Evolutionary conservation across 2,329 filamentous ascomycete genomes (phyloP).

Genomic region (Didymella sp.): DNA sequence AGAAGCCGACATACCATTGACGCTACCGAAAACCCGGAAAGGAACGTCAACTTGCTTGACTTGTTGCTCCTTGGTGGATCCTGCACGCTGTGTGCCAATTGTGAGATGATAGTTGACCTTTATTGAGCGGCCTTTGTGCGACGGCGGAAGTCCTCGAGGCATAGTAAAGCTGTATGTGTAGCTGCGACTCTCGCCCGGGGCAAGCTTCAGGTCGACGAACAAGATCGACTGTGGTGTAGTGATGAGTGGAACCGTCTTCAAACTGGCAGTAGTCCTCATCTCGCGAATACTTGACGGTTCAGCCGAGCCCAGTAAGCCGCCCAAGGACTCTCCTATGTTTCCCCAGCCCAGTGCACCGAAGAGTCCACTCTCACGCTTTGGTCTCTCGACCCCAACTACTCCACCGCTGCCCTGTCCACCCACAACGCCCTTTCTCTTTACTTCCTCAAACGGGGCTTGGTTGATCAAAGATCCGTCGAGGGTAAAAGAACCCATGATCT

Average conservation of each 20-base stretch:
- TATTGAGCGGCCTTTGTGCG: conserved; percentile 88
- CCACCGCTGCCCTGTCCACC: conserved; percentile 83
- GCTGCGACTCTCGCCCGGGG: conserved; percentile 84
- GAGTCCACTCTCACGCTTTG: conserved; percentile 78
- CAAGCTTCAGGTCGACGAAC: conserved; percentile 89
- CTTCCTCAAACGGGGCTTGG: conserved; percentile 88
- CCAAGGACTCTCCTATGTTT: conserved; percentile 84
- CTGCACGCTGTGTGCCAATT: conserved; percentile 87
- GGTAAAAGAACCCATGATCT: conserved; percentile 89
- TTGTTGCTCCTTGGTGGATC: conserved; percentile 75
- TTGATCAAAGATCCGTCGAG: conserved; percentile 92
- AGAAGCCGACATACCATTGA: conserved; percentile 66
- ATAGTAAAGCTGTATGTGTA: conserved; percentile 88
- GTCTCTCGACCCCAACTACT: conserved; percentile 79
- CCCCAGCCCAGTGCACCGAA: conserved; percentile 88
- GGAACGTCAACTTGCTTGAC: conserved; percentile 91
- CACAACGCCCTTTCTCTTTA: conserved; percentile 91
- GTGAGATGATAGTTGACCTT: conserved; percentile 92
- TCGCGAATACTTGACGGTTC: conserved; percentile 94
- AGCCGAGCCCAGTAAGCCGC: conserved; percentile 82
- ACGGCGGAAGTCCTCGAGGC: conserved; percentile 88
- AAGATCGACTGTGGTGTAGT: conserved; percentile 94
- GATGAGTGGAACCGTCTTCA: conserved; percentile 87
- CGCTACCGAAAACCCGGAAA: conserved; percentile 90
- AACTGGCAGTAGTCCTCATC: conserved; percentile 86